These are phyloP conservation scores for Theobroma cacao DNA, from an alignment of 345 rosid genomes.

Conservation along the genomic window DNA sequence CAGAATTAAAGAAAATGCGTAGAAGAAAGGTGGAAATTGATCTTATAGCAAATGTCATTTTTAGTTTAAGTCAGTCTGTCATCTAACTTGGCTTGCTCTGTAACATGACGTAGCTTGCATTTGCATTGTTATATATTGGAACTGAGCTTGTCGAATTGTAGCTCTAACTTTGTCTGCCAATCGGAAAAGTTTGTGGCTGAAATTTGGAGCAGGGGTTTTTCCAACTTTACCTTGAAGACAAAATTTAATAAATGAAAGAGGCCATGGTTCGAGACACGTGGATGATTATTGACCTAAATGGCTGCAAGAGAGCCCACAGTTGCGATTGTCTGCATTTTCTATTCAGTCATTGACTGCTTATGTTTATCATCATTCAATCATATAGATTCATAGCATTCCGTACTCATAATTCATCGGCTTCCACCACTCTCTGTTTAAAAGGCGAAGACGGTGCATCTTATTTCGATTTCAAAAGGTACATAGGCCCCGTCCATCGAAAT, in stretches of 20 bases:
- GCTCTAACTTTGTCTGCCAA: neutral
- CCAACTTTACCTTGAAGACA: neutral
- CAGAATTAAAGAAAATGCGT: constrained; percentile 25
- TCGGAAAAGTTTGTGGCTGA: neutral
- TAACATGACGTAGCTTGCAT: neutral
- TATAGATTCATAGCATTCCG: neutral
- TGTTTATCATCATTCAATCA: neutral
- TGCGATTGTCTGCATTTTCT: neutral
- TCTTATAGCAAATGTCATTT: neutral
- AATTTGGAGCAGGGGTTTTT: neutral
- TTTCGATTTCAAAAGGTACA: neutral
- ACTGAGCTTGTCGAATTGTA: neutral
- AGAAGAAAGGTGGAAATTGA: constrained; percentile 16
- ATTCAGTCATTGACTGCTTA: neutral
- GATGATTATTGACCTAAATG: neutral
- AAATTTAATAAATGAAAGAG: neutral
- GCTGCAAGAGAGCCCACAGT: neutral
- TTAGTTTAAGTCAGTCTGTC: neutral
- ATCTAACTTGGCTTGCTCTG: neutral
- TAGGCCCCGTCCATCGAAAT: neutral
- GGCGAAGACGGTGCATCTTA: neutral
- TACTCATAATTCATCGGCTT: neutral
- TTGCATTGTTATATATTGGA: neutral
- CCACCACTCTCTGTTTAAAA: neutral
- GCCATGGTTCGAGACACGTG: neutral